Evolutionary conservation across 2,329 filamentous ascomycete species (phyloP).

Genomic region (Cladosporium sp.): DNA sequence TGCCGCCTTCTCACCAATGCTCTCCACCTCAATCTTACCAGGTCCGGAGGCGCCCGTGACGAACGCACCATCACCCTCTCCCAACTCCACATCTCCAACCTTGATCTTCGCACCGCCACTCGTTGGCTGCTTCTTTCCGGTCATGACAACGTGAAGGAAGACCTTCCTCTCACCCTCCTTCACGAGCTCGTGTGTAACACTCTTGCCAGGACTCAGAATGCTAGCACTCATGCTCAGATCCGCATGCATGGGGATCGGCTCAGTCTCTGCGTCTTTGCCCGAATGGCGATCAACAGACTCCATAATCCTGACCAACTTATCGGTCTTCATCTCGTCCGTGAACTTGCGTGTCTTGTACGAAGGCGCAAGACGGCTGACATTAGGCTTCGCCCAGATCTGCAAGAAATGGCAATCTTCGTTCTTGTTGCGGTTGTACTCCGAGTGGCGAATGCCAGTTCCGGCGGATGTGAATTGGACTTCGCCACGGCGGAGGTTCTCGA

Average conservation of each 20-base stretch:
- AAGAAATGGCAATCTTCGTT: slow-evolving; percentile 76
- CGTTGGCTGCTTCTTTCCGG: slow-evolving; percentile 54
- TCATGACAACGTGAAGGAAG: slow-evolving; percentile 79
- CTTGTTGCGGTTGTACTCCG: slow-evolving; percentile 75
- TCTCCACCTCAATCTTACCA: slow-evolving; percentile 48
- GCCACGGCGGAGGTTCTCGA: slow-evolving; percentile 71
- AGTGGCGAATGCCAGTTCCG: slow-evolving; percentile 78
- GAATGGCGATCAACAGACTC: slow-evolving; percentile 66
- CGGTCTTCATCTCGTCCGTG: slow-evolving; percentile 69
- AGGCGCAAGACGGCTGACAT: slow-evolving; percentile 70
- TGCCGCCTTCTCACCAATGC: slow-evolving; percentile 46
- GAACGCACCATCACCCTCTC: slow-evolving; percentile 81
- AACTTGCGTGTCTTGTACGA: slow-evolving; percentile 76
- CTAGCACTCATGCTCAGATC: slow-evolving; percentile 82
- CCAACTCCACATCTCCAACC: slow-evolving; percentile 65
- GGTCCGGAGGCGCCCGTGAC: slow-evolving; percentile 55
- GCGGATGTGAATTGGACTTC: slow-evolving; percentile 90
- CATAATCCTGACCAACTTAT: slow-evolving; percentile 72
- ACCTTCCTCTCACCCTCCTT: slow-evolving; percentile 67
- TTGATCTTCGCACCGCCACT: slow-evolving; percentile 70
- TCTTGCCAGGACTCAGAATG: slow-evolving; percentile 65
- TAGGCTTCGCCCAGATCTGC: slow-evolving; percentile 85
- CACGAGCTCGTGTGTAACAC: slow-evolving; percentile 73
- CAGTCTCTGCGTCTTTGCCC: slow-evolving; percentile 66
- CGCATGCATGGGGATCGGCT: slow-evolving; percentile 78